phyloP scores from a whole-genome alignment of 306 rosid genomes.

The Acmispon strigosus region DNA sequence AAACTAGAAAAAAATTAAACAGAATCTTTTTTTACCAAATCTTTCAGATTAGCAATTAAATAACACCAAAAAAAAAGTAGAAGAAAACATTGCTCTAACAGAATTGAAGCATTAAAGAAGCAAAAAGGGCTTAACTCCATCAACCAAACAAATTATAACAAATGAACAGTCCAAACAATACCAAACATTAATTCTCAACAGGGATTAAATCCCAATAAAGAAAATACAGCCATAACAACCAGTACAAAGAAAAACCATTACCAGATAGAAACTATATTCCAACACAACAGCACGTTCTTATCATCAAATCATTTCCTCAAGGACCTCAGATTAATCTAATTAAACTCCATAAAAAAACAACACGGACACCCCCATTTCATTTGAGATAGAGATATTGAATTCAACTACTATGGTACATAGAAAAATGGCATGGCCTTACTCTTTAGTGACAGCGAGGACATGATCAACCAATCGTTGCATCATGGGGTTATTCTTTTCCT shows the following conservation, averaged over 20 bases:
- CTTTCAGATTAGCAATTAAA: not conserved
- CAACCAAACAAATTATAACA: not conserved
- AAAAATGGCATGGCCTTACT: constrained; percentile 45
- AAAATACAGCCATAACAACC: not conserved
- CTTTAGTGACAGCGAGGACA: constrained; percentile 64
- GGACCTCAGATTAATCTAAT: not conserved
- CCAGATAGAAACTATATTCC: not conserved
- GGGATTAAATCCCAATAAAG: not conserved
- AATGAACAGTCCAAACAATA: not conserved
- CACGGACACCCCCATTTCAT: not conserved
- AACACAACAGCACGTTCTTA: not conserved
- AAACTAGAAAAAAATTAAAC: not conserved
- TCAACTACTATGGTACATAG: not conserved
- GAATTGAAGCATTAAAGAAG: not conserved
- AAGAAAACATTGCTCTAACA: not conserved
- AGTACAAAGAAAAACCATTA: not conserved
- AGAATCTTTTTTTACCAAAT: not conserved
- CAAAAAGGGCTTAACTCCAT: not conserved
- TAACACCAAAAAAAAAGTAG: not conserved
- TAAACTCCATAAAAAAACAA: not conserved
- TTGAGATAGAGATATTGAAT: not conserved
- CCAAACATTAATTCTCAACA: not conserved
- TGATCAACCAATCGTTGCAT: constrained; percentile 65
- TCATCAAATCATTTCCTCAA: not conserved
- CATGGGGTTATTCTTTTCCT: constrained; percentile 12